These are phyloP conservation scores for Puccinia novopanici DNA, from an alignment of 1,284 basidiomycete genomes.

Conservation along the genomic window DNA sequence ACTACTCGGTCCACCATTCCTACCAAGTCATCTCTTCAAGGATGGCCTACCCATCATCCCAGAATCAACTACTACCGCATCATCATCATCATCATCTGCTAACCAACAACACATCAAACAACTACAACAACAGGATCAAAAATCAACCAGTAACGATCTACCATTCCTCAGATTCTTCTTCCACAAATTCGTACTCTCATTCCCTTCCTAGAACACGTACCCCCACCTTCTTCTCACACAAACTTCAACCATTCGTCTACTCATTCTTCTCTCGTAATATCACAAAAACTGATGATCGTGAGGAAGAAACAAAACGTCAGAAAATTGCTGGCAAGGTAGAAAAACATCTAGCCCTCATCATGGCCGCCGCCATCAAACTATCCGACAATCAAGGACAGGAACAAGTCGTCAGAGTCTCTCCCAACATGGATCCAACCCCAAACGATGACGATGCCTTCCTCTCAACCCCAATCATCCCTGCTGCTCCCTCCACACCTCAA, in stretches of 20 bases:
- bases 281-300: constrained; percentile 66
- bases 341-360: constrained; percentile 76
- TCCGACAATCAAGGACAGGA: constrained; percentile 67
- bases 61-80: constrained; percentile 40
- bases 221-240: constrained; percentile 85
- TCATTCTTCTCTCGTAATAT: constrained; percentile 77
- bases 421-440: constrained; percentile 42
- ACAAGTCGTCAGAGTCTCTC: constrained; percentile 78
- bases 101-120: not conserved
- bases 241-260: constrained; percentile 86
- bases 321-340: constrained; percentile 74
- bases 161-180: constrained; percentile 86
- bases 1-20: constrained; percentile 81
- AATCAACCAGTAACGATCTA: constrained; percentile 64
- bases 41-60: constrained; percentile 52
- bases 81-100: constrained; percentile 1
- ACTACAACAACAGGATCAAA: constrained; percentile 21
- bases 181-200: constrained; percentile 83
- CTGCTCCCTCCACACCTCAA: constrained; percentile 66
- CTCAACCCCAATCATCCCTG: constrained; percentile 73
- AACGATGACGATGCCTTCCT: constrained; percentile 64
- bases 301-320: constrained; percentile 66
- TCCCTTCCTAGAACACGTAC: constrained; percentile 83
- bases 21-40: constrained; percentile 61
- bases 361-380: constrained; percentile 78